Base-by-base conservation (phyloP, 2,329 filamentous ascomycete genomes). In the Mycosphaerella arachidis region DNA sequence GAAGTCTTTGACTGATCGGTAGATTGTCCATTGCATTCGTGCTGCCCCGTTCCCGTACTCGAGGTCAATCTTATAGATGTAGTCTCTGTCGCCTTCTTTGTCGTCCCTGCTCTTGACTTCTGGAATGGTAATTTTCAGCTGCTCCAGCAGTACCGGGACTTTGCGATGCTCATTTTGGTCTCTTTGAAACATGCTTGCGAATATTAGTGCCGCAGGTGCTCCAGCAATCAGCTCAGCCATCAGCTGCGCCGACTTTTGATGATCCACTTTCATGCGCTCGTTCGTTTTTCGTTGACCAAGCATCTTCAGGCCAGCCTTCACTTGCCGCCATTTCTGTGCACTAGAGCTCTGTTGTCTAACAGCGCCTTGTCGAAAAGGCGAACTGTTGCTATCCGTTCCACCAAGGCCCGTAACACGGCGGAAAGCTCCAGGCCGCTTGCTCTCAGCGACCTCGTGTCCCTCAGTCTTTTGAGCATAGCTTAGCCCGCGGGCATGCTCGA, bases 171-270 rank as follows among this genome's bases (percentile, higher is more conserved):
- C 92, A 69, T 97, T 91, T 75, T 99, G 94, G 68, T 99, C 94
- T 59, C 94, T 85, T 76, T 97, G 94, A 68, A 97, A 94, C 90
- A 97, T 97, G 71, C 92, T 97, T 7, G 94, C 94, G 55, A 99
- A 79, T 75, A 99, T 96, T 60, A 99, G 80, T 20, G 93, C 94
- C 27, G 94, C 94, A 3, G 94, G 94, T 1, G 92, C 91, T 56
- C 92, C 94, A 48, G 94, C 95, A 53, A 94, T 85, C 40, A 99
- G 80, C 75, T 99, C 94, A 1, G 94, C 94, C 84, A 99, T 93
- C 51, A 99, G 81, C 74, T 99, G 94, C 1, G 94, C 92, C 9
- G 93, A 97, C 74, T 97, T 99, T 71, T 90, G 88, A 71, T 94
- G 92, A 73, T 99, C 94, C 62, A 97, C 89, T 48, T 89, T 88